These are phyloP conservation scores for Suillus variegatus DNA, from an alignment of 768 basidiomycete genomes.

Conservation along the genomic window DNA sequence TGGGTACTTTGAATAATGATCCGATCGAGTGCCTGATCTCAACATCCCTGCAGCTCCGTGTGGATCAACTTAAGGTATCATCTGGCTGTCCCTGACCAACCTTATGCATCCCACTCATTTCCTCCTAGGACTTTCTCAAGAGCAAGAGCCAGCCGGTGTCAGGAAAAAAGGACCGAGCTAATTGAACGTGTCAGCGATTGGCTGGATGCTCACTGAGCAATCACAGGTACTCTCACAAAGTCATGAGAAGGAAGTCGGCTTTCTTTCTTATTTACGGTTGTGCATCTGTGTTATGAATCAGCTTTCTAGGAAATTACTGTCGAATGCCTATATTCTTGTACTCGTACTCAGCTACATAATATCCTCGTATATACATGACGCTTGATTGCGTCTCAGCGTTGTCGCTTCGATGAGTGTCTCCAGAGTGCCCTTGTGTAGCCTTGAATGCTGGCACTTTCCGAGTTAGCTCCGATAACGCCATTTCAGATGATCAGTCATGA, in stretches of 20 bases:
- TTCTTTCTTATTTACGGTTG: not conserved
- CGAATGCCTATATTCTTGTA: not conserved
- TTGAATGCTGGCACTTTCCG: not conserved
- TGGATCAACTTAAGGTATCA: conserved; percentile 76
- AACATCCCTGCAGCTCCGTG: conserved; percentile 54
- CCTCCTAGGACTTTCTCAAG: conserved; percentile 67
- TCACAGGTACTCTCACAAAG: not conserved
- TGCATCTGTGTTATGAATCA: conserved; percentile 1
- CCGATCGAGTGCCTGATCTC: not conserved
- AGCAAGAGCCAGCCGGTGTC: conserved; percentile 58
- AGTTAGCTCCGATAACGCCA: not conserved
- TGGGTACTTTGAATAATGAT: conserved; percentile 31
- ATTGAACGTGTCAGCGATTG: conserved; percentile 66
- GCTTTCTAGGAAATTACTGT: not conserved
- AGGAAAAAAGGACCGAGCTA: conserved; percentile 76
- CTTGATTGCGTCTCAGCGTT: not conserved
- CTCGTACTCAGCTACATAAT: not conserved
- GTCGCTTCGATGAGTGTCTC: not conserved
- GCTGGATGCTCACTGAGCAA: conserved; percentile 42
- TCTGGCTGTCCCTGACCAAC: conserved; percentile 4
- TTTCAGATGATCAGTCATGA: not conserved
- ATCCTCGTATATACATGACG: not conserved
- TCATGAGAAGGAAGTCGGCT: not conserved
- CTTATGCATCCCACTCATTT: conserved; percentile 11
- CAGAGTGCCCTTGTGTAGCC: not conserved